Evolutionary conservation across 2,329 filamentous ascomycete genomes (phyloP), one percentile per base, ranked within the genome.

Genomic region (Fusarium paranaense): DNA sequence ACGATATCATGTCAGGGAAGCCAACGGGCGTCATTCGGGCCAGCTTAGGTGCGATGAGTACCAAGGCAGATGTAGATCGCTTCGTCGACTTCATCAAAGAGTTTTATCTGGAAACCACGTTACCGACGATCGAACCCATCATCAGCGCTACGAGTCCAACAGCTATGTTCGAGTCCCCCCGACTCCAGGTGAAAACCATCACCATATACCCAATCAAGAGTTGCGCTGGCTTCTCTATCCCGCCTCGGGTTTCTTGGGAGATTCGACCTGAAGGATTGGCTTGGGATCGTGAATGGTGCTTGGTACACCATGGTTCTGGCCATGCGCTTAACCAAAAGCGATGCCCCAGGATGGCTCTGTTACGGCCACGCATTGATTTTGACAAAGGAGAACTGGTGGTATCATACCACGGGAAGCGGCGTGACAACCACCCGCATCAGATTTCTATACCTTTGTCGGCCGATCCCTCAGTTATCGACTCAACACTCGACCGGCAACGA

Each of bases 211-310:
- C 97, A 0, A 95, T 99, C 79, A 99, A 99, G 82, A 98, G 95
- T 80, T 98, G 97, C 78, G 94, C 91, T 18, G 94, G 94, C 1
- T 97, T 93, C 81, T 85, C 86, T 38, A 87, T 98, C 33, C 92
- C 95, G 2, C 71, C 83, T 1, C 88, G 86, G 3, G 85, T 84
- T 9, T 80, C 86, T 16, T 99, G 97, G 97, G 91, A 94, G 76
- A 88, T 98, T 22, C 90, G 89, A 64, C 86, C 89, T 9, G 95
- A 98, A 83, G 97, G 97, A 0, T 86, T 99, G 3, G 93, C 92
- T 10, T 98, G 96, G 95, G 97, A 99, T 81, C 89, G 97, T 70
- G 96, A 98, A 85, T 99, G 97, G 96, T 98, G 96, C 83, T 86
- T 99, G 22, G 87, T 99, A 16, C 95, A 98, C 80, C 90, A 92